Conservation (phyloP, 2,329 filamentous ascomycete genomes). For the Colletotrichum sp. region DNA sequence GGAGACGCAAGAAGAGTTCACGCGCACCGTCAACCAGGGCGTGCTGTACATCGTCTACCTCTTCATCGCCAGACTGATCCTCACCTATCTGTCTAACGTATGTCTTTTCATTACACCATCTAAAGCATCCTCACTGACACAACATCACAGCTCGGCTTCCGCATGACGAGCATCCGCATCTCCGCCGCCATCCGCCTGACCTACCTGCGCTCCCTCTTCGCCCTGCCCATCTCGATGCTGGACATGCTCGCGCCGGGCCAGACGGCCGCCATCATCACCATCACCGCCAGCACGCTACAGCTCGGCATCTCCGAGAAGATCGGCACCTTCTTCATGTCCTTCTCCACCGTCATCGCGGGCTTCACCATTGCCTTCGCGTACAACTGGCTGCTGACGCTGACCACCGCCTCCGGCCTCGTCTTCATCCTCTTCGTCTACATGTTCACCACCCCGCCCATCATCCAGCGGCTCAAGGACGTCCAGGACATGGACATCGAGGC, state of each 20-base stretch:
- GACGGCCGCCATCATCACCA: slow-evolving; percentile 57
- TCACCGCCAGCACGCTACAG: slow-evolving; percentile 57
- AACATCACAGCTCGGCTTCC: slow-evolving; percentile 44
- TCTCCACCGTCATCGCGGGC: slow-evolving; percentile 46
- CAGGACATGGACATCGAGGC: slow-evolving; percentile 41
- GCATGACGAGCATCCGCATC: slow-evolving; percentile 53
- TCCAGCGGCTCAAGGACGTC: slow-evolving; percentile 35
- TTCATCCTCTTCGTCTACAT: slow-evolving; percentile 40
- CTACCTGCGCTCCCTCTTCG: slow-evolving; percentile 54
- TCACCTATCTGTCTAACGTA: slow-evolving; percentile 37
- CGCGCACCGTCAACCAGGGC: slow-evolving; percentile 19
- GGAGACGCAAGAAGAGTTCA: slow-evolving; percentile 20
- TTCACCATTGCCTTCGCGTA: slow-evolving; percentile 57
- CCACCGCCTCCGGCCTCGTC: slow-evolving; percentile 49
- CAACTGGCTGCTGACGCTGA: slow-evolving; percentile 57
- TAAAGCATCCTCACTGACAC: too few relatives aligned
- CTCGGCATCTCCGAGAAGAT: slow-evolving; percentile 60
- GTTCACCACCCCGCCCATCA: slow-evolving; percentile 35
- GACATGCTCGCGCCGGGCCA: slow-evolving; percentile 55
- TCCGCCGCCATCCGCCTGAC: slow-evolving; percentile 54
- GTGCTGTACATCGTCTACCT: slow-evolving; percentile 41
- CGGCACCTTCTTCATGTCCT: slow-evolving; percentile 43
- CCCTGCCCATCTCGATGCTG: slow-evolving; percentile 52
- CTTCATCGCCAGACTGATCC: slow-evolving; percentile 34
- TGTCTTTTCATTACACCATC: not conserved